Evolutionary conservation across 2,329 filamentous ascomycete genomes (phyloP).

Genomic region (Taxawa tesnikishii): DNA sequence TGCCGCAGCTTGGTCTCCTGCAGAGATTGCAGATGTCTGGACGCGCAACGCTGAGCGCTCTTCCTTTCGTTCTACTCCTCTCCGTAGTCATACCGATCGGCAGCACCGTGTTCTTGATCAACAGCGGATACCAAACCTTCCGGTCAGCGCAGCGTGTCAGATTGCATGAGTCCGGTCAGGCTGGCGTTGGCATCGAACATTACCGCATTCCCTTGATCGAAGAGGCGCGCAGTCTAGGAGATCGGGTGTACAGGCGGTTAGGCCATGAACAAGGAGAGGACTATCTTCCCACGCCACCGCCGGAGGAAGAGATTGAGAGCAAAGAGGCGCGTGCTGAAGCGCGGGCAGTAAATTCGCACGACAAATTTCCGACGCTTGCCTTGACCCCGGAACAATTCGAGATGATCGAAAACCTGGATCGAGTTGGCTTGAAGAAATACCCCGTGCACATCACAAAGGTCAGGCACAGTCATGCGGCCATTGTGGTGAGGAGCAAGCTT

Average conservation of each 20-base stretch:
- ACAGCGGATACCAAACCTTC: conserved; percentile 64
- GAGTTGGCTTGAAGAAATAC: conserved; percentile 45
- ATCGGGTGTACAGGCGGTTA: conserved; percentile 66
- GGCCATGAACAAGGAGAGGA: conserved; percentile 49
- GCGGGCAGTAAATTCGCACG: not conserved
- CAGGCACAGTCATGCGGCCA: conserved; percentile 77
- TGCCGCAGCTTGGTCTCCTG: conserved; percentile 9
- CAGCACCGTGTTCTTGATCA: conserved; percentile 58
- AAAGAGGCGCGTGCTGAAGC: not conserved
- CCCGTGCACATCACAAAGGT: conserved; percentile 64
- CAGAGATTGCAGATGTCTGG: conserved; percentile 10
- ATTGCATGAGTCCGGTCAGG: conserved; percentile 52
- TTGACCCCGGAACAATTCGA: conserved; percentile 69
- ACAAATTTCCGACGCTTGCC: conserved; percentile 53
- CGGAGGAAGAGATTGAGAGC: conserved; percentile 11
- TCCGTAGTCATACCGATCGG: conserved; percentile 63
- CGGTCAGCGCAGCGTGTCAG: conserved; percentile 63
- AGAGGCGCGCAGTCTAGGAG: conserved; percentile 62
- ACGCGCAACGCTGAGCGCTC: conserved; percentile 32
- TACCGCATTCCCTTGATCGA: conserved; percentile 69
- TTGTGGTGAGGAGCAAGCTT: conserved; percentile 61
- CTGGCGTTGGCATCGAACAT: conserved; percentile 52
- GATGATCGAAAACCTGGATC: conserved; percentile 69
- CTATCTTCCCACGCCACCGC: conserved; percentile 46
- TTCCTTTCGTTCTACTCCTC: conserved; percentile 55